phyloP scores from a whole-genome alignment of 1,139 yeast genomes.

The Yamadazyma conglobata region DNA sequence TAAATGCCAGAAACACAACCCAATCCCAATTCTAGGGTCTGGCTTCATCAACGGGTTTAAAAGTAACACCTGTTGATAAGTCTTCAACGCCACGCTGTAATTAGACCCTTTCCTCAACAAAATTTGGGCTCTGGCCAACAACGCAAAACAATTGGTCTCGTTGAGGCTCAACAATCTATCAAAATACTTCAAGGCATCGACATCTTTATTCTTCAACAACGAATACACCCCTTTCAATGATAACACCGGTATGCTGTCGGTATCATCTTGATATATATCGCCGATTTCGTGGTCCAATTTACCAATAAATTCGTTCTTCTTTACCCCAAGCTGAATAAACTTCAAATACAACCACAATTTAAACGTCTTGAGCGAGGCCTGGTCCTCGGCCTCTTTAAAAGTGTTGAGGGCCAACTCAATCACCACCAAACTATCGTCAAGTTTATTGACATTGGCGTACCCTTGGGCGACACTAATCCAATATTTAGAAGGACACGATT shows the following conservation, averaged over 20 bases:
- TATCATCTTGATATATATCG: constrained; percentile 15
- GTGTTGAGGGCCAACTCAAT: constrained; percentile 40
- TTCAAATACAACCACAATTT: constrained; percentile 71
- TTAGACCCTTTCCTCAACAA: constrained; percentile 65
- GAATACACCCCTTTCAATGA: constrained; percentile 58
- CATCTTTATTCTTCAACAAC: constrained; percentile 49
- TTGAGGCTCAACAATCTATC: constrained; percentile 13
- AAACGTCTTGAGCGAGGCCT: constrained; percentile 23
- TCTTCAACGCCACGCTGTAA: constrained; percentile 68
- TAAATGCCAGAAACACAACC: constrained; percentile 88
- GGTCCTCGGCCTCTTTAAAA: constrained; percentile 18
- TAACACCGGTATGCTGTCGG: constrained; percentile 35
- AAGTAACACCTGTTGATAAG: constrained; percentile 78
- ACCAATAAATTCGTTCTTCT: constrained; percentile 22
- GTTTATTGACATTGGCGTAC: constrained; percentile 60
- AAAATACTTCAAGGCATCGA: constrained; percentile 63
- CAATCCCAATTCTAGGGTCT: constrained; percentile 94
- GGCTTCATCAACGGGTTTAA: constrained; percentile 77
- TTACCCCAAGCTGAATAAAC: constrained; percentile 23
- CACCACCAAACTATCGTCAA: constrained; percentile 63
- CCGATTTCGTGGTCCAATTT: constrained; percentile 23
- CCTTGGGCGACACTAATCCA: constrained; percentile 87
- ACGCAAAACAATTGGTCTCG: constrained; percentile 63
- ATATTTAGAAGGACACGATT: constrained; percentile 67
- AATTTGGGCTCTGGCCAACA: constrained; percentile 82